Evolutionary conservation across 1,284 basidiomycete genomes (phyloP).

Genomic region (Pterulicium gracile): DNA sequence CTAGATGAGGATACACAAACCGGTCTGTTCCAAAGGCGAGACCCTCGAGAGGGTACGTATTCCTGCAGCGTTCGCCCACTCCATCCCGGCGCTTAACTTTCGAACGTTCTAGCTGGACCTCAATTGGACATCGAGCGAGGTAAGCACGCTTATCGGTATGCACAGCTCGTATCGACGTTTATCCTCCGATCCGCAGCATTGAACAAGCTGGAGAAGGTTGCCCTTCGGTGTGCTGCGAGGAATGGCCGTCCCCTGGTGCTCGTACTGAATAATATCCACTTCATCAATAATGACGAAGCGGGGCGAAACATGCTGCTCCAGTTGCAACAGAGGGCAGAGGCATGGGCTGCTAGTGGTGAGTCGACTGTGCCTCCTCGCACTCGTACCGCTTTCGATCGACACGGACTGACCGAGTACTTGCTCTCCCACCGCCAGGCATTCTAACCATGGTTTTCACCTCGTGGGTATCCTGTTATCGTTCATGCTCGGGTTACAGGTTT

Average conservation of each 20-base stretch:
- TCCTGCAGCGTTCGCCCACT: not conserved
- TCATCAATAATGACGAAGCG: slow-evolving; percentile 71
- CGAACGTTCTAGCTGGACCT: slow-evolving; percentile 45
- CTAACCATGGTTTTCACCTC: slow-evolving; percentile 72
- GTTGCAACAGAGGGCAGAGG: slow-evolving; percentile 75
- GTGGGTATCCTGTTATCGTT: slow-evolving; percentile 26
- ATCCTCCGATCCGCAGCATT: slow-evolving; percentile 32
- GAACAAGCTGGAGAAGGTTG: slow-evolving; percentile 83
- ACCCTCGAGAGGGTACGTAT: slow-evolving; percentile 63
- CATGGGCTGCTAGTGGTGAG: slow-evolving; percentile 73
- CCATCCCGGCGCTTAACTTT: not conserved
- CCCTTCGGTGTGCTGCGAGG: slow-evolving; percentile 46
- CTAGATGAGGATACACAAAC: slow-evolving; percentile 66
- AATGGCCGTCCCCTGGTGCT: slow-evolving; percentile 64
- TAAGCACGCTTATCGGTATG: slow-evolving; percentile 16
- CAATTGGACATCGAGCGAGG: slow-evolving; percentile 77
- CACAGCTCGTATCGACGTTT: not conserved
- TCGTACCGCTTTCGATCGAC: too few relatives aligned
- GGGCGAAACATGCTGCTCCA: slow-evolving; percentile 71
- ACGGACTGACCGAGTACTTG: too few relatives aligned
- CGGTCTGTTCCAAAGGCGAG: slow-evolving; percentile 67
- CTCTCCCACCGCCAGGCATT: slow-evolving; percentile 42
- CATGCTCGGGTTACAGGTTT: not conserved
- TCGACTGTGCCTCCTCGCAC: slow-evolving; percentile 8
- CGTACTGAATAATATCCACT: slow-evolving; percentile 71